Evolutionary conservation across 192 early-diverging fungal species (phyloP).

Genomic region (Gamsiella multidivaricata): DNA sequence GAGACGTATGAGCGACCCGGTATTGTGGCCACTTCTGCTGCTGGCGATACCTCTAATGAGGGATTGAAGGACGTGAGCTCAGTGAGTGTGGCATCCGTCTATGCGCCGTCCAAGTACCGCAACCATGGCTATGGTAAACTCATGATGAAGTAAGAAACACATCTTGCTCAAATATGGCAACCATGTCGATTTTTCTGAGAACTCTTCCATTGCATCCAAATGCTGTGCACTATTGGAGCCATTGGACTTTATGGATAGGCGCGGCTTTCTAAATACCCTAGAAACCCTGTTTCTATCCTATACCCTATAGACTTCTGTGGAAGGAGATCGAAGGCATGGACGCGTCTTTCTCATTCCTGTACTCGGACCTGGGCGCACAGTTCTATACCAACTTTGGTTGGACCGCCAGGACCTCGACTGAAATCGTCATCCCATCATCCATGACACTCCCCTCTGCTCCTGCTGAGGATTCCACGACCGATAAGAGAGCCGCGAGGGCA

Average conservation of each 20-base stretch:
- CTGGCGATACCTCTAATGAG: not conserved
- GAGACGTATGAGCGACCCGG: conserved; percentile 46
- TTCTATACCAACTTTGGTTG: conserved; percentile 42
- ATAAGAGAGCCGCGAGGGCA: not conserved
- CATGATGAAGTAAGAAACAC: conserved; percentile 28
- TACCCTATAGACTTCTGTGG: conserved; percentile 34
- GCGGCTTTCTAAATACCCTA: not conserved
- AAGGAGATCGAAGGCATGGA: conserved; percentile 19
- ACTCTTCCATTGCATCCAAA: not conserved
- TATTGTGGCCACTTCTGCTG: conserved; percentile 12
- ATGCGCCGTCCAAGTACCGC: conserved; percentile 36
- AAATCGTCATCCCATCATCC: conserved; percentile 22
- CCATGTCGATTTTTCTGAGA: conserved; percentile 1
- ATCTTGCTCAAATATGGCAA: conserved; percentile 10
- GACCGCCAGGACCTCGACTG: conserved; percentile 19
- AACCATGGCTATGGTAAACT: conserved; percentile 37
- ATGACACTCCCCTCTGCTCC: conserved; percentile 4
- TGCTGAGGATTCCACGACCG: too few relatives aligned
- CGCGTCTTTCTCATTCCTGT: conserved; percentile 30
- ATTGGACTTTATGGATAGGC: not conserved
- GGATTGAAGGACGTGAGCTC: conserved; percentile 24
- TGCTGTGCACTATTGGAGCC: not conserved
- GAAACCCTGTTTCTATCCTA: not conserved
- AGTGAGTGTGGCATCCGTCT: conserved; percentile 33
- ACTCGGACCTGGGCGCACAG: conserved; percentile 36